Percentiles rank a stretch among this genome's conserved stretches.
These are phyloP conservation scores for Solanum phureja DNA, from an alignment of 257 asterid species.

Conservation along the genomic window DNA sequence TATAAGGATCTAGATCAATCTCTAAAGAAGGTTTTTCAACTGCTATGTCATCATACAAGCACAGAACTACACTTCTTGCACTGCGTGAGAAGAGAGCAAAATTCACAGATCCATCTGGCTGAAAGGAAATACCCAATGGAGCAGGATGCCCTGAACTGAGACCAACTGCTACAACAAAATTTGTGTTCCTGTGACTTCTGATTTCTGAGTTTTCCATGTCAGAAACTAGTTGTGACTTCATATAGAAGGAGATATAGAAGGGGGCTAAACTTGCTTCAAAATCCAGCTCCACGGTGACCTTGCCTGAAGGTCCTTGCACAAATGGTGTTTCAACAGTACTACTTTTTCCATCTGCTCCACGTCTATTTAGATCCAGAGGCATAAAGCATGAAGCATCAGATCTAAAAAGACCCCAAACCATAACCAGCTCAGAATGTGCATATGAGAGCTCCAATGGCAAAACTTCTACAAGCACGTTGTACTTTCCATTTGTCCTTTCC, in stretches of 20 bases:
- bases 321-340: slow-evolving; percentile 42
- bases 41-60: slow-evolving; percentile 52
- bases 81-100: slow-evolving; percentile 59
- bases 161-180: slow-evolving; percentile 79
- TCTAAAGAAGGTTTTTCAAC: slow-evolving; percentile 61
- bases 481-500: slow-evolving; percentile 28
- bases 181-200: slow-evolving; percentile 59
- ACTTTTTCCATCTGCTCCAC: slow-evolving; percentile 16
- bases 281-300: slow-evolving; percentile 46
- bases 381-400: slow-evolving; percentile 42
- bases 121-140: slow-evolving; percentile 68
- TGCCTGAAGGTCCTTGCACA: slow-evolving; percentile 26
- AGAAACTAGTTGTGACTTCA: slow-evolving; percentile 30
- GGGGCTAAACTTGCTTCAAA: slow-evolving; percentile 59
- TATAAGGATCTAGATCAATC: slow-evolving; percentile 87
- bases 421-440: slow-evolving; percentile 22
- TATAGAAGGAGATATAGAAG: slow-evolving; percentile 52
- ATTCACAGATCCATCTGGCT: slow-evolving; percentile 47
- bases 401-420: slow-evolving; percentile 71
- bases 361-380: slow-evolving; percentile 31
- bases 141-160: slow-evolving; percentile 64
- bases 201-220: slow-evolving; percentile 24
- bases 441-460: slow-evolving; percentile 23
- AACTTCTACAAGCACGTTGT: slow-evolving; percentile 40
- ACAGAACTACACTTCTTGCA: slow-evolving; percentile 57